Evolutionary conservation across 2,329 filamentous ascomycete genomes (phyloP).

Genomic region (Fusarium virguliforme): DNA sequence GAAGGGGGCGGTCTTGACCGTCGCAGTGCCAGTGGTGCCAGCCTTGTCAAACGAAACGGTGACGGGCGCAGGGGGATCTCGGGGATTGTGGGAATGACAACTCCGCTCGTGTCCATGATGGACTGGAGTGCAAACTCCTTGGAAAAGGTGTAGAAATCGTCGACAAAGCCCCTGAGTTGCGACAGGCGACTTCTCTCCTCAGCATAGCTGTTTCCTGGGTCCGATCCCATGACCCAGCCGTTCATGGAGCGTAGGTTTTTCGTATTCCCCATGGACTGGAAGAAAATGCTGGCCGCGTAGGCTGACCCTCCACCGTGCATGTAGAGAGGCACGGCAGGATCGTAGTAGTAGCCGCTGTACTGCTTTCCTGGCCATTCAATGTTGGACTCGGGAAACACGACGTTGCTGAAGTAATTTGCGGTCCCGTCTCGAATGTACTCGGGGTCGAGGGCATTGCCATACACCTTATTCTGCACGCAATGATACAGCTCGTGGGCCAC

Average conservation of each 20-base stretch:
- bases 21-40: constrained; percentile 26
- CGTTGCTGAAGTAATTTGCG: constrained; percentile 40
- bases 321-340: constrained; percentile 33
- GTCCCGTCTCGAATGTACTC: constrained; percentile 29
- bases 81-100: constrained; percentile 9
- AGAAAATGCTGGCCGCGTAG: constrained; percentile 30
- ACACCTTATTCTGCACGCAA: constrained; percentile 24
- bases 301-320: constrained; percentile 14
- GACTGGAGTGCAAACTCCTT: constrained; percentile 19
- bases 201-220: background rate
- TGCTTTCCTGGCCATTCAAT: constrained; percentile 27
- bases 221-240: constrained; percentile 24
- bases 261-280: constrained; percentile 20
- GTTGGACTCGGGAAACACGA: constrained; percentile 30
- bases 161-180: background rate
- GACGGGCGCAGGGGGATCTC: background rate
- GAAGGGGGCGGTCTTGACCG: constrained; percentile 23
- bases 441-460: background rate
- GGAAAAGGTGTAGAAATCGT: constrained; percentile 26
- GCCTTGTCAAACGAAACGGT: constrained; percentile 14
- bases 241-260: background rate
- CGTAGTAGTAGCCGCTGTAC: constrained; percentile 19
- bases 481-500: constrained; percentile 40
- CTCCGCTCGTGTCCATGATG: constrained; percentile 30
- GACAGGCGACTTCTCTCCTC: constrained; percentile 29